Conservation (phyloP, 148 eudicot species). For the Rhododendron simsii region DNA sequence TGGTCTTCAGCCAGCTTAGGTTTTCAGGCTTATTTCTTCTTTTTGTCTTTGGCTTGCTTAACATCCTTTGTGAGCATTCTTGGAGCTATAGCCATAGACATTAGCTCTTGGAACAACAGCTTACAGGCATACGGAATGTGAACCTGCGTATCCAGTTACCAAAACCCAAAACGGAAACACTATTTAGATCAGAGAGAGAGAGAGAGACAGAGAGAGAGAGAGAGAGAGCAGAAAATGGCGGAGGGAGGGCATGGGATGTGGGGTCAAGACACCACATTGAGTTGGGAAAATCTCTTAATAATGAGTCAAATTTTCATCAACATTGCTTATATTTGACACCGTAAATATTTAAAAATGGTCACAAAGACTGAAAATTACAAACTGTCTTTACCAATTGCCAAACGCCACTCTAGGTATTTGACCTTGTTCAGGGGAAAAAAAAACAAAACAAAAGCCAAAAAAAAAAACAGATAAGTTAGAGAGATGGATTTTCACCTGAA, state of each 20-base stretch:
- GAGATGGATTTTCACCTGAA: conserved; percentile 53
- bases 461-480: not conserved
- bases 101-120: conserved; percentile 93
- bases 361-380: not conserved
- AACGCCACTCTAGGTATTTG: not conserved
- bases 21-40: conserved; percentile 57
- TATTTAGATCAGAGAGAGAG: not conserved
- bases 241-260: not conserved
- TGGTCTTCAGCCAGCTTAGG: not conserved
- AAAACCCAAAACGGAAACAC: not conserved
- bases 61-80: conserved; percentile 92
- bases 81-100: conserved; percentile 99
- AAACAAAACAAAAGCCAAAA: too few species aligned
- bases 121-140: conserved; percentile 97
- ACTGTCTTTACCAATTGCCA: not conserved
- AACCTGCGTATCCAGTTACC: conserved; percentile 41
- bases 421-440: not conserved
- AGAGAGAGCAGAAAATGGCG: not conserved
- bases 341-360: not conserved
- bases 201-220: not conserved
- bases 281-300: not conserved
- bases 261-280: not conserved
- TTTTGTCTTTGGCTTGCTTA: conserved; percentile 53
- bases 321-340: not conserved
- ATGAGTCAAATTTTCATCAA: not conserved